Evolutionary conservation across 768 basidiomycete genomes (phyloP).

Genomic region (Plicaturopsis crispa): DNA sequence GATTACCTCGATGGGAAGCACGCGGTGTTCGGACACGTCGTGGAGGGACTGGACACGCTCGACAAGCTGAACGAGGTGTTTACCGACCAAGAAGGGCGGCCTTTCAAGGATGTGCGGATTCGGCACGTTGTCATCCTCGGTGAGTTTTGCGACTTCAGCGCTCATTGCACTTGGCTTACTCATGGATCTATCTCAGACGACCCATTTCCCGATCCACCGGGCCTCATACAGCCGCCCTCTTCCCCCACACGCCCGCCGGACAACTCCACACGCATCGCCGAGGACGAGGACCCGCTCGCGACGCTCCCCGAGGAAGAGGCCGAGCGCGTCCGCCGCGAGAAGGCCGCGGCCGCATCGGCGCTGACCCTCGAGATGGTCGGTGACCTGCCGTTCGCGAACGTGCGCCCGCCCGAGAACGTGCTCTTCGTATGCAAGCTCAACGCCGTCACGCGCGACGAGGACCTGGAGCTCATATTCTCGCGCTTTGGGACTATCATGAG

Average conservation of each 20-base stretch:
- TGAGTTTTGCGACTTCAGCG: conserved; percentile 25
- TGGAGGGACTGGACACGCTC: conserved; percentile 88
- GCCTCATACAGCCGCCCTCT: conserved; percentile 61
- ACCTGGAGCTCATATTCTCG: conserved; percentile 95
- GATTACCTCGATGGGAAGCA: conserved; percentile 95
- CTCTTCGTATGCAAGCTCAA: conserved; percentile 99
- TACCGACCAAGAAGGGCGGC: conserved; percentile 81
- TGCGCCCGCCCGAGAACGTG: conserved; percentile 96
- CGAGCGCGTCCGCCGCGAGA: conserved; percentile 73
- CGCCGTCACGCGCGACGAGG: conserved; percentile 90
- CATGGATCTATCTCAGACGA: background rate
- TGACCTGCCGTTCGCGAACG: conserved; percentile 95
- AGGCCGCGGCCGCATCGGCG: conserved; percentile 87
- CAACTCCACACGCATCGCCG: conserved; percentile 82
- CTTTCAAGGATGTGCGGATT: conserved; percentile 91
- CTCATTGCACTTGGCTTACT: background rate
- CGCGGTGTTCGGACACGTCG: conserved; percentile 92
- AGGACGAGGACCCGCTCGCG: conserved; percentile 86
- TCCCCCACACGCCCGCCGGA: conserved; percentile 82
- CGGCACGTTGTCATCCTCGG: conserved; percentile 94
- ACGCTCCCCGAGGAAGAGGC: conserved; percentile 82
- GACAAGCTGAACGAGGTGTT: conserved; percentile 91
- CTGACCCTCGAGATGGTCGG: conserved; percentile 99
- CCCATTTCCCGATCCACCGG: conserved; percentile 36
- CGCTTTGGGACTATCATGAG: conserved; percentile 94